Conservation (phyloP, 352 stramenopile species). For the Sclerospora graminicola region DNA sequence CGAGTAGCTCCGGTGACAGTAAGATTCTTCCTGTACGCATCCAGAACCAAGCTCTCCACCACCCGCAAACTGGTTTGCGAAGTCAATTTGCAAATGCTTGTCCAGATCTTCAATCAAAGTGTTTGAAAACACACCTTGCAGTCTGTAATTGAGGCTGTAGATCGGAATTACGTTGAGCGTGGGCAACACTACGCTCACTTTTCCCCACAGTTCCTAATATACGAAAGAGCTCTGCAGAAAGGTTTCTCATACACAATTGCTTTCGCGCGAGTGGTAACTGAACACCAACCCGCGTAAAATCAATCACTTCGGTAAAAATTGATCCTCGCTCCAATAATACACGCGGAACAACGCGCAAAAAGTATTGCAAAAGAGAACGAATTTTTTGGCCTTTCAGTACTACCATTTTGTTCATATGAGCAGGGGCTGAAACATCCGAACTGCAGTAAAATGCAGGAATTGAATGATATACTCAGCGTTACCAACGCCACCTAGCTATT, state of each 20-base stretch:
- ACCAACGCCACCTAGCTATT: conserved; percentile 1
- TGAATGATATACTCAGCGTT: too few species aligned
- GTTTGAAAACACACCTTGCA: conserved; percentile 22
- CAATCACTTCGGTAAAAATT: too few species aligned
- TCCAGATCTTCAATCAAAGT: conserved; percentile 57
- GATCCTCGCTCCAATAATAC: conserved; percentile 1
- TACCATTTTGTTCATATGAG: too few species aligned
- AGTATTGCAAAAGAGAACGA: conserved; percentile 58
- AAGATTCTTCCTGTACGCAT: conserved; percentile 75
- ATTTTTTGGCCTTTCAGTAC: conserved; percentile 55
- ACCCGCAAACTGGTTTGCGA: too few species aligned
- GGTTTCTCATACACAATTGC: too few species aligned
- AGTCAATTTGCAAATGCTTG: too few species aligned
- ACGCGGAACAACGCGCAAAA: too few species aligned
- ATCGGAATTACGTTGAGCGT: background rate
- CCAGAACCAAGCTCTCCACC: conserved; percentile 54
- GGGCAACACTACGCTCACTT: too few species aligned
- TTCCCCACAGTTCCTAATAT: conserved; percentile 10
- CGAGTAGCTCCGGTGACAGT: conserved; percentile 57
- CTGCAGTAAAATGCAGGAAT: too few species aligned
- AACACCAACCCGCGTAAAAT: too few species aligned
- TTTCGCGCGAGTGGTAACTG: too few species aligned
- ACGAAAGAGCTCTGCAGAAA: conserved; percentile 7
- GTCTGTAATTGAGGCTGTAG: conserved; percentile 6
- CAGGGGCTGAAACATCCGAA: too few species aligned